phyloP scores from a whole-genome alignment of 2,329 filamentous ascomycete species.

The Aspergillus novoparasiticus region DNA sequence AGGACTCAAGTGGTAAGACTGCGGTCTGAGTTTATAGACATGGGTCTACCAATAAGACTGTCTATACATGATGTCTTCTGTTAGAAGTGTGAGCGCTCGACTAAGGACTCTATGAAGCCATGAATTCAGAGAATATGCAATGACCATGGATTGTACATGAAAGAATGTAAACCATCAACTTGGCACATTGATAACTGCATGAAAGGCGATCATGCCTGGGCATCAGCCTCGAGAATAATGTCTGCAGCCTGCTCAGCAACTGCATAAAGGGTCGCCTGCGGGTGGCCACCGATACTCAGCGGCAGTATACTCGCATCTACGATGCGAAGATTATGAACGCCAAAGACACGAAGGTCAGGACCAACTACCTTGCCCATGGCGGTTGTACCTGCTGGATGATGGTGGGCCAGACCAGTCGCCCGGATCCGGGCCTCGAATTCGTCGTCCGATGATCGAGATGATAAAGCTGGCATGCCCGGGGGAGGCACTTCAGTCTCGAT shows the following conservation, averaged over 20 bases:
- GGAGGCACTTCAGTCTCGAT: slow-evolving; percentile 2
- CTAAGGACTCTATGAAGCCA: no score
- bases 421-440: background rate
- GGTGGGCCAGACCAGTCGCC: background rate
- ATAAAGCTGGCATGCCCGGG: background rate
- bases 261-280: slow-evolving; percentile 8
- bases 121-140: no score
- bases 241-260: slow-evolving; percentile 10
- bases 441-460: background rate
- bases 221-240: background rate
- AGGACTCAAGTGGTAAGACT: no score
- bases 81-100: no score
- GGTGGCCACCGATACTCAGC: slow-evolving; percentile 5
- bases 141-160: no score
- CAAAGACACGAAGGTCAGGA: background rate
- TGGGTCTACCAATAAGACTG: no score
- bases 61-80: no score
- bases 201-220: no score
- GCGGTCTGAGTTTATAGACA: no score
- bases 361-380: background rate
- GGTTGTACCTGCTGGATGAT: background rate
- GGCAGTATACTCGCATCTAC: slow-evolving; percentile 8
- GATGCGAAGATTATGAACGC: slow-evolving; percentile 1
- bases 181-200: no score
- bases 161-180: no score